Base-by-base conservation (phyloP, 768 basidiomycete genomes). In the Lactifluus echinatus region DNA sequence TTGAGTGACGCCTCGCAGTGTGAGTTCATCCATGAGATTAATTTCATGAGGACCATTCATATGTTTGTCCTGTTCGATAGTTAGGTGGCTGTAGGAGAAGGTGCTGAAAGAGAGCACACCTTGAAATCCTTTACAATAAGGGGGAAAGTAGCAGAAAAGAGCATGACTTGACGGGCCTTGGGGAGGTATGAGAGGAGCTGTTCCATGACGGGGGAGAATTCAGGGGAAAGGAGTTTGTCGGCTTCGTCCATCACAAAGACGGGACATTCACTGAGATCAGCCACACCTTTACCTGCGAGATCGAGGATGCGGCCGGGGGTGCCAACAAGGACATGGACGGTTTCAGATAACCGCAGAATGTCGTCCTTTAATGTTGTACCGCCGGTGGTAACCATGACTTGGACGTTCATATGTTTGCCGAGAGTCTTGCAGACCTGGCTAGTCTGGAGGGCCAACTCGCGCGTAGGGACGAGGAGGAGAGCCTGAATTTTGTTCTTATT, bases 221-320 rank as follows among this genome's bases (percentile, higher is more conserved):
- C 95, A 56, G 93, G 93, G 7, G 89, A 93, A 52, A 98, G 84
- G 49, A 98, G 82, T 71, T 98, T 99, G 73, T 98, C 96, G 46
- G 95, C 95, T 74, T 99, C 95, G 72, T 99, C 95, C 95, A 99
- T 99, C 64, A 98, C 93, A 67, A 97, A 99, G 53, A 95, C 90
- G 2, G 87, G 85, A 72, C 95, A 97, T 68, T 91, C 87, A 73
- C 83, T 88, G 63, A 99, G 79, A 73, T 98, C 93, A 28, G 95
- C 95, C 37, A 99, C 87, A 62, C 74, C 81, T 75, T 97, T 97
- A 65, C 93, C 87, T 5, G 89, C 88, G 51, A 99, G 75, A 76
- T 99, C 95, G 52, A 99, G 76, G 66, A 99, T 93, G 66, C 95
- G 83, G 26, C 95, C 95, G 15, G 95, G 95, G 2, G 95, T 99